phyloP scores from a whole-genome alignment of 257 asterid species.

The Sherardia arvensis region DNA sequence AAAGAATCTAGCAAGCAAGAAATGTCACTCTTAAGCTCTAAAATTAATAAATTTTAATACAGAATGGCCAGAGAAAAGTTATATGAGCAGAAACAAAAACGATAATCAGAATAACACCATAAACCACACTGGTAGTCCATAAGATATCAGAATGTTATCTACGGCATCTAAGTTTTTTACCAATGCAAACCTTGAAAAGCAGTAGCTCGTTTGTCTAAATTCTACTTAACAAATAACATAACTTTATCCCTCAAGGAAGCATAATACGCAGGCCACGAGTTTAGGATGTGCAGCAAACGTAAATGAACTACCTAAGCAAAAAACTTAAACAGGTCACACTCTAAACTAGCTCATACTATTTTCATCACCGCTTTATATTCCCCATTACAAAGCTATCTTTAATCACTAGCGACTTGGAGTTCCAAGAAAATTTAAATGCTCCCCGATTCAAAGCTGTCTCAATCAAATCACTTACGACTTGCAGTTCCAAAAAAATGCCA shows the following conservation, averaged over 20 bases:
- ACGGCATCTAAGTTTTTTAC: neutral
- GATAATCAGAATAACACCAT: neutral
- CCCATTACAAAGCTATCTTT: neutral
- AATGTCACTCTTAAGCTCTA: slow-evolving; percentile 11
- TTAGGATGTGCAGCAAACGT: neutral
- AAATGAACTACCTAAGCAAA: neutral
- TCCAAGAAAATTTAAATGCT: neutral
- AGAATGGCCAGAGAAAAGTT: neutral
- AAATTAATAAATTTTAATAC: neutral
- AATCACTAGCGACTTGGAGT: neutral
- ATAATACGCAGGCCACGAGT: neutral
- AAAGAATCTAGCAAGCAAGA: slow-evolving; percentile 44
- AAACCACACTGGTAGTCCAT: neutral
- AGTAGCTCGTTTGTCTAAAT: neutral
- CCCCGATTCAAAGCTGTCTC: too few relatives aligned
- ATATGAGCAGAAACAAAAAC: neutral
- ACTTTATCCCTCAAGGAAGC: neutral
- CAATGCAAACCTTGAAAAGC: neutral
- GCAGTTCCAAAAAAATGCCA: neutral
- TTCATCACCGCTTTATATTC: neutral
- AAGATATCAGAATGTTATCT: neutral
- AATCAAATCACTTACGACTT: too few relatives aligned
- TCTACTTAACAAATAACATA: neutral
- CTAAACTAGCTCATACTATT: neutral
- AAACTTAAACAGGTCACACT: neutral